phyloP scores from a whole-genome alignment of 2,329 filamentous ascomycete genomes.

The Talaromyces sp. region DNA sequence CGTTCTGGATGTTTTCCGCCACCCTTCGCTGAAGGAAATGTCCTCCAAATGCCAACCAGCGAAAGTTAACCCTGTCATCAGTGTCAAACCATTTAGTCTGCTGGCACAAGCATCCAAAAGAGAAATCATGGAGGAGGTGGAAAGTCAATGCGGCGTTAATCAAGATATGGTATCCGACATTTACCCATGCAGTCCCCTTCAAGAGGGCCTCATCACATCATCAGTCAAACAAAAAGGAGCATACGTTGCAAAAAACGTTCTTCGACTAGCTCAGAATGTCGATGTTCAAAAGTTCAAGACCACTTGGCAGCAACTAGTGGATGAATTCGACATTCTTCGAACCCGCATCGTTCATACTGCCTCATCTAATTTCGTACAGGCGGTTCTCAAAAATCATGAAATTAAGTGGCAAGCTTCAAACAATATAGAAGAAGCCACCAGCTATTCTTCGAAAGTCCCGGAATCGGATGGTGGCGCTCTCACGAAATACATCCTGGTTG shows the following conservation, averaged over 20 bases:
- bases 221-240: slow-evolving; percentile 42
- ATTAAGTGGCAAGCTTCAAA: slow-evolving; percentile 30
- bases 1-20: slow-evolving; percentile 26
- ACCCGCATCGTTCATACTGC: slow-evolving; percentile 41
- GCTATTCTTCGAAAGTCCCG: slow-evolving; percentile 20
- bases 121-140: slow-evolving; percentile 21
- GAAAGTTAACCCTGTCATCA: not conserved
- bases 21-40: slow-evolving; percentile 40
- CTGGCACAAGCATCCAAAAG: slow-evolving; percentile 15
- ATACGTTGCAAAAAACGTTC: slow-evolving; percentile 44
- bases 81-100: slow-evolving; percentile 23
- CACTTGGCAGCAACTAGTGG: slow-evolving; percentile 42
- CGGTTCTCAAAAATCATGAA: slow-evolving; percentile 28
- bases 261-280: slow-evolving; percentile 31
- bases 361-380: slow-evolving; percentile 33
- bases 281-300: slow-evolving; percentile 39
- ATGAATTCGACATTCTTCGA: slow-evolving; percentile 43
- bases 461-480: slow-evolving; percentile 30
- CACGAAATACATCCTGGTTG: slow-evolving; percentile 31
- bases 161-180: slow-evolving; percentile 29
- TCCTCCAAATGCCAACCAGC: slow-evolving; percentile 23
- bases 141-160: slow-evolving; percentile 25
- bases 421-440: slow-evolving; percentile 21
- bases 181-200: slow-evolving; percentile 40
- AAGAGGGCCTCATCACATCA: slow-evolving; percentile 44